phyloP scores from a whole-genome alignment of 345 rosid species.

The Populus euphratica region DNA sequence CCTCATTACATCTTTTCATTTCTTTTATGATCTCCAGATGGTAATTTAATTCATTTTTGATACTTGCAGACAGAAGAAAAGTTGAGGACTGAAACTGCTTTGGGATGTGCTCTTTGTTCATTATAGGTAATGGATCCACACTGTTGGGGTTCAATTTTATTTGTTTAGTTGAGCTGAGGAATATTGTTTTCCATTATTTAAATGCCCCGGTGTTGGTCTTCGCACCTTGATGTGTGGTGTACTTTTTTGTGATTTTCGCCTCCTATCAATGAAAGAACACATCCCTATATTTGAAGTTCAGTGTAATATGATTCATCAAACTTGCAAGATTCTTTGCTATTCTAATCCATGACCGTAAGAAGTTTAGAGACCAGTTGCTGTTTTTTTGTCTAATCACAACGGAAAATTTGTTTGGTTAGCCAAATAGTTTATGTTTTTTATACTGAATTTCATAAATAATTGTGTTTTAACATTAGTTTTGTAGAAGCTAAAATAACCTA shows the following conservation, averaged over 20 bases:
- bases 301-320: not conserved
- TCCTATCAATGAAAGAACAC: conserved; percentile 36
- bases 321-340: not conserved
- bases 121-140: conserved; percentile 27
- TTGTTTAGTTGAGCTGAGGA: conserved; percentile 19
- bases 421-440: too few relatives aligned
- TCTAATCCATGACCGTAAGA: not conserved
- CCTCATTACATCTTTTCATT: not conserved
- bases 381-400: too few relatives aligned
- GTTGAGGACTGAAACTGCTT: conserved; percentile 29
- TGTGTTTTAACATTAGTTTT: too few relatives aligned
- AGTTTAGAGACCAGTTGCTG: not conserved
- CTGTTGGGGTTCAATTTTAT: conserved; percentile 25
- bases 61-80: conserved; percentile 45
- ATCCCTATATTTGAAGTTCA: conserved; percentile 21
- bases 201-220: conserved; percentile 7
- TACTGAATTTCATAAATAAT: too few relatives aligned
- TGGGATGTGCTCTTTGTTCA: conserved; percentile 32
- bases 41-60: not conserved
- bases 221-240: conserved; percentile 11
- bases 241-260: conserved; percentile 11
- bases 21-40: not conserved
- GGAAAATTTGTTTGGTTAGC: too few relatives aligned
- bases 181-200: conserved; percentile 6
- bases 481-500: too few relatives aligned